Base-by-base conservation (phyloP, 345 rosid genomes). In the Corymbia maculata region DNA sequence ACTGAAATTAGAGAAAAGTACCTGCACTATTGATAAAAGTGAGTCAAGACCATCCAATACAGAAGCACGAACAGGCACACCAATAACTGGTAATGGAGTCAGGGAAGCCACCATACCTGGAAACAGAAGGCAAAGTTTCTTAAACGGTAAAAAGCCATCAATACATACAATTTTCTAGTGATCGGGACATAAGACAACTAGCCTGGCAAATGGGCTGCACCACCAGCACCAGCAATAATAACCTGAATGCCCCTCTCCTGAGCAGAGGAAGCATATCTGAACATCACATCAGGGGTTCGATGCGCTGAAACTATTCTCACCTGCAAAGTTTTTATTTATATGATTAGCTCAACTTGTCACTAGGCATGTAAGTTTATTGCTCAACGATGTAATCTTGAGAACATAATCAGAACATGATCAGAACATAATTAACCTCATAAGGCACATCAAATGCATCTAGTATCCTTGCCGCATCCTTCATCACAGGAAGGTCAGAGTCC, bases 161-260 rank as follows among this genome's bases (percentile, higher is more conserved):
- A 70, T 59, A 86, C 9, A 64, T 5, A 85, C 32, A 45, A 84
- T 32, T 44, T 82, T 42, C 15, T 32, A 28, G n/a, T 42, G 13
- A 68, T 45, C 68, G 86, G 36, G 52, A 15, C 6, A 2, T 32
- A 32, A 19, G 13, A 59, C 13, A 87, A 91, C 93, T 93, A 86
- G 86, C 99, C 98, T 90, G 99, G 99, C 87, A 98, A 93, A 93
- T 98, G 99, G 75, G 98, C 98, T 79, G 99, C 99, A 86, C 99
- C 99, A 90, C 99, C 99, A 89, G 99, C 99, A 86, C 99, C 99
- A 61, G 99, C 98, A 85, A 98, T 95, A 90, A 97, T 97, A 75
- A 98, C 91, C 87, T 95, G 97, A 89, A 95, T 80, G 24, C 99
- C 99, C 89, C 94, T 92, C 49, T 91, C 93, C 88, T 88, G 89